These are phyloP conservation scores for Trametes versicolor DNA, from an alignment of 1,284 basidiomycete species.

Conservation along the genomic window DNA sequence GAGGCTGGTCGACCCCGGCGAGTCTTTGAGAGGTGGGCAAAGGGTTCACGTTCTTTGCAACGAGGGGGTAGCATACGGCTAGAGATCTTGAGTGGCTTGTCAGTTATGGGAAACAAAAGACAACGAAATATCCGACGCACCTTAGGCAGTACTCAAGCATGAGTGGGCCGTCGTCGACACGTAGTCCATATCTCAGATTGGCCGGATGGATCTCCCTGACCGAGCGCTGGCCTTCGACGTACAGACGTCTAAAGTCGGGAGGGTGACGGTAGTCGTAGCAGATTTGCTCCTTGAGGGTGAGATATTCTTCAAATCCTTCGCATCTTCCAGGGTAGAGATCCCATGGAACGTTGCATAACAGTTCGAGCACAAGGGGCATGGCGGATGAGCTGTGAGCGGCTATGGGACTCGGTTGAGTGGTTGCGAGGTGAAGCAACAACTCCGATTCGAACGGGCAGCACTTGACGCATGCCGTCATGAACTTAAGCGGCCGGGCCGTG, in stretches of 20 bases:
- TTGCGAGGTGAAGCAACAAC: no score
- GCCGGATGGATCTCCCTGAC: not conserved
- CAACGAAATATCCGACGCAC: not conserved
- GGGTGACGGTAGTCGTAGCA: constrained; percentile 14
- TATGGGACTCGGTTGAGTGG: no score
- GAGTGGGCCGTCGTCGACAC: constrained; percentile 7
- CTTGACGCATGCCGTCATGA: no score
- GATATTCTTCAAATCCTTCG: constrained; percentile 1
- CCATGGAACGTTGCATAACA: not conserved
- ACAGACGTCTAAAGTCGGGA: constrained; percentile 4
- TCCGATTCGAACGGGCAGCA: no score
- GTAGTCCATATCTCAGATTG: not conserved
- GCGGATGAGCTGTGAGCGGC: no score
- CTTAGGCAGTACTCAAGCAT: constrained; percentile 19
- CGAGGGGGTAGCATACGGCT: not conserved
- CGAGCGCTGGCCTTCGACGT: not conserved
- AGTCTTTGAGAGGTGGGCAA: not conserved
- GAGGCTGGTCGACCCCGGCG: not conserved
- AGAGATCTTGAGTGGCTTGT: not conserved
- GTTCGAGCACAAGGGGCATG: not conserved
- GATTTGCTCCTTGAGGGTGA: constrained; percentile 16
- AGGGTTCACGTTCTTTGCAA: not conserved
- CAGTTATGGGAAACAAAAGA: not conserved
- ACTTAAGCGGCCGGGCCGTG: not conserved
- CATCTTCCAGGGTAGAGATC: constrained; percentile 2